A percentile compares a stretch with the other conserved stretches of the same genome.
Conservation (phyloP, 192 early-diverging fungal genomes). For the Funneliformis mosseae region DNA sequence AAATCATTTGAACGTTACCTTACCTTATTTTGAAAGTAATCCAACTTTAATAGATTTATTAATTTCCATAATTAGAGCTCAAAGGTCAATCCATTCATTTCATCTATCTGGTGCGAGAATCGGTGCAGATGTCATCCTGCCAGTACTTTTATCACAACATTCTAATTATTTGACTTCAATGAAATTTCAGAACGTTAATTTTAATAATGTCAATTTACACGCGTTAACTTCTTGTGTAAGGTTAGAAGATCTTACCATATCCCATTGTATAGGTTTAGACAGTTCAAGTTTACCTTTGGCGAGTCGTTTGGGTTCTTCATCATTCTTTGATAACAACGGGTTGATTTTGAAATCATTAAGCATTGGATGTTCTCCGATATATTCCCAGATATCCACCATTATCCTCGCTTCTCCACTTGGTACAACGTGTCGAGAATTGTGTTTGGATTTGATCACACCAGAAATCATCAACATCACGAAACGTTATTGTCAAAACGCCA, state of each 20-base stretch:
- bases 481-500: background rate
- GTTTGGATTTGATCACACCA: background rate
- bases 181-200: background rate
- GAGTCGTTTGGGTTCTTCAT: background rate
- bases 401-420: background rate
- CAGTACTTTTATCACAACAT: background rate
- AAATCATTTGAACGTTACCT: background rate
- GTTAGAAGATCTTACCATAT: background rate
- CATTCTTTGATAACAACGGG: background rate
- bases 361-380: background rate
- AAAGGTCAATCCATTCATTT: background rate
- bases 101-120: background rate
- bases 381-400: background rate
- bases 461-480: background rate
- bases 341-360: background rate
- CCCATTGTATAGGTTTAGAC: background rate
- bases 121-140: background rate
- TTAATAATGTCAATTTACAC: background rate
- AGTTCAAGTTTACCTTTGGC: background rate
- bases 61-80: background rate
- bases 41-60: background rate
- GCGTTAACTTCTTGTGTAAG: background rate
- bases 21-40: background rate
- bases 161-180: background rate
- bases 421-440: background rate